These are phyloP conservation scores for Termitomyces sp. DNA, from an alignment of 768 basidiomycete species.

Conservation along the genomic window DNA sequence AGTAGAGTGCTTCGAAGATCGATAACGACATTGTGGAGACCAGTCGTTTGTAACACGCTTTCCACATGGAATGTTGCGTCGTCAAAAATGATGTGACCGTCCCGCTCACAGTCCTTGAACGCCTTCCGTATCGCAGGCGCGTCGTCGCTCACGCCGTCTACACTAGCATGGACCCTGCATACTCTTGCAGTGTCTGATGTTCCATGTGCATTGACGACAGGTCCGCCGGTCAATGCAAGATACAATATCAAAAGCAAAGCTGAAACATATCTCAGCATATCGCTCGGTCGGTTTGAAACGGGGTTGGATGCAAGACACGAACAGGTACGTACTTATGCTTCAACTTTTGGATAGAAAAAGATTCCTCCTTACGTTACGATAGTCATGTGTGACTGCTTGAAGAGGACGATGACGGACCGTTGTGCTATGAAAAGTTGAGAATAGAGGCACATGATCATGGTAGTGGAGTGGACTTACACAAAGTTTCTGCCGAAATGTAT, in stretches of 20 bases:
- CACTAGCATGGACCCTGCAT: constrained; percentile 17
- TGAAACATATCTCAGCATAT: background rate
- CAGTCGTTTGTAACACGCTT: constrained; percentile 26
- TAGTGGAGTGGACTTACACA: background rate
- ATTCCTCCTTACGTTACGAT: background rate
- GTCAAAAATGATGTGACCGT: constrained; percentile 22
- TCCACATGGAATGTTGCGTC: constrained; percentile 29
- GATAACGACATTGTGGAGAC: constrained; percentile 25
- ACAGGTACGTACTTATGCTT: background rate
- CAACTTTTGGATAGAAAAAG: background rate
- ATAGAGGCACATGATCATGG: background rate
- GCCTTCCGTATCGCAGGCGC: constrained; percentile 19
- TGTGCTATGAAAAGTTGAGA: background rate
- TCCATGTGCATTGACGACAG: background rate
- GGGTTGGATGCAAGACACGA: background rate
- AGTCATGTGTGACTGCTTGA: background rate
- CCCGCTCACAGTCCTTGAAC: constrained; percentile 12
- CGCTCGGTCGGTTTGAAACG: background rate
- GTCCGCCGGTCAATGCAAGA: background rate
- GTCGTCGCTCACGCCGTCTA: constrained; percentile 18
- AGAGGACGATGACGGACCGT: background rate
- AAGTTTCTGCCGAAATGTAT: background rate
- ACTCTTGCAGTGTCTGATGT: background rate
- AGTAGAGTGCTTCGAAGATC: constrained; percentile 30
- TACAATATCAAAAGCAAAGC: background rate